These are phyloP conservation scores for Fusarium poae DNA, from an alignment of 2,329 filamentous ascomycete species.

Conservation along the genomic window DNA sequence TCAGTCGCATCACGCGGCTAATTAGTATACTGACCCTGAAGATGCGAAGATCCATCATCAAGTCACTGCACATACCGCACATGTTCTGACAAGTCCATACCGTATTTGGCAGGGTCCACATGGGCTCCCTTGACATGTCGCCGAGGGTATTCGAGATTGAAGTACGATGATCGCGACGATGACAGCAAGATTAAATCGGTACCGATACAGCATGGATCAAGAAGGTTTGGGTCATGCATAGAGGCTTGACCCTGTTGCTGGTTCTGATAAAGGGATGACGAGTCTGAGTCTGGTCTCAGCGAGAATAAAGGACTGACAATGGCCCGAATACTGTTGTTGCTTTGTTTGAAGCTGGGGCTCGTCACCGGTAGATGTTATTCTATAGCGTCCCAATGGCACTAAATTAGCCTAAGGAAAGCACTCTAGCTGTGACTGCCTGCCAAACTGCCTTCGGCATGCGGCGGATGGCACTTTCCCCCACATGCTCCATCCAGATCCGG, in stretches of 20 bases:
- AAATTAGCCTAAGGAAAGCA: slow-evolving; percentile 32
- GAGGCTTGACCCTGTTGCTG: slow-evolving; percentile 9
- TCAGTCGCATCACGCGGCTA: slow-evolving; percentile 33
- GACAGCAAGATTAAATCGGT: background rate
- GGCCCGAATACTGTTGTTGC: background rate
- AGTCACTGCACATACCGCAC: slow-evolving; percentile 11
- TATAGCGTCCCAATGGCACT: slow-evolving; percentile 22
- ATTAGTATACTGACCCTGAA: background rate
- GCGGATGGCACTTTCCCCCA: slow-evolving; percentile 25
- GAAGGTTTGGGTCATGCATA: slow-evolving; percentile 7
- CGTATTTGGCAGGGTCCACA: slow-evolving; percentile 2
- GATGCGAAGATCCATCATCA: slow-evolving; percentile 6
- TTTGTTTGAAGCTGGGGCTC: slow-evolving; percentile 18
- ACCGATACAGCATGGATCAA: background rate
- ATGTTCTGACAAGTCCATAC: slow-evolving; percentile 15
- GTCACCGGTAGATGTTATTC: slow-evolving; percentile 18
- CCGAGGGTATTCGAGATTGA: slow-evolving; percentile 12
- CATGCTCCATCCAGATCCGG: slow-evolving; percentile 28
- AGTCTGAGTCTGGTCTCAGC: slow-evolving; percentile 5
- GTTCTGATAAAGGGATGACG: background rate
- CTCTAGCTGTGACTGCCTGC: slow-evolving; percentile 24
- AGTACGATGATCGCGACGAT: background rate
- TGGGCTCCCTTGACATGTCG: background rate
- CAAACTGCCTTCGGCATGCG: slow-evolving; percentile 13
- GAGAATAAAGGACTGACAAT: slow-evolving; percentile 15